Evolutionary conservation across 2,329 filamentous ascomycete genomes (phyloP).

Genomic region (Aspergillus puulaauensis): DNA sequence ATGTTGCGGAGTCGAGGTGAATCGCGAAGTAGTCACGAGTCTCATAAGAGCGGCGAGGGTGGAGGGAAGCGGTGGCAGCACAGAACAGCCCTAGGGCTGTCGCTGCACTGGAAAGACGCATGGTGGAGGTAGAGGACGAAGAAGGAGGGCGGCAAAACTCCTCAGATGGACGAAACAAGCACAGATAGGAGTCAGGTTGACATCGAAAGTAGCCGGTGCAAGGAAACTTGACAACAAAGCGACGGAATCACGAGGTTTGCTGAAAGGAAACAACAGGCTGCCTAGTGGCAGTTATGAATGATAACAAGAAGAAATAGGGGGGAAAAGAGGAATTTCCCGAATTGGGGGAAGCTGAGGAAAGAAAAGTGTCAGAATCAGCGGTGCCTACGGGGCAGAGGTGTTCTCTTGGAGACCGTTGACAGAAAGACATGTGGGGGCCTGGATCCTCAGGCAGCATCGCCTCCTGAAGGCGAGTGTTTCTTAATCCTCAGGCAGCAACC

Average conservation of each 20-base stretch:
- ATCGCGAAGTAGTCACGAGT: conserved; percentile 91
- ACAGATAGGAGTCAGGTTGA: conserved; percentile 14
- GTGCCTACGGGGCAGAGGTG: not conserved
- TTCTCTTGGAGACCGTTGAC: not conserved
- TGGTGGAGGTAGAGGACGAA: conserved; percentile 7
- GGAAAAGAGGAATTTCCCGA: not conserved
- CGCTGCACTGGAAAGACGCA: conserved; percentile 25
- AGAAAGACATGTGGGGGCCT: not conserved
- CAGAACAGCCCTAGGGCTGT: conserved; percentile 37
- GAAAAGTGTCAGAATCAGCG: not conserved
- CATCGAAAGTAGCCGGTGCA: conserved; percentile 11
- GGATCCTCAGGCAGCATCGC: conserved; percentile 5
- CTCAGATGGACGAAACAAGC: conserved; percentile 18
- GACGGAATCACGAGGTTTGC: not conserved
- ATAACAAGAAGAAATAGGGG: conserved; percentile 1
- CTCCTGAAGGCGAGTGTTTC: not conserved
- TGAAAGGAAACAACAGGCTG: not conserved
- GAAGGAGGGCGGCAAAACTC: not conserved
- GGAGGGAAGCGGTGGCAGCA: conserved; percentile 49
- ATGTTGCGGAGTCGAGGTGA: conserved; percentile 67
- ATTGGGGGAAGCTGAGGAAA: not conserved
- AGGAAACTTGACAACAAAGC: not conserved
- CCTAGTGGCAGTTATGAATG: conserved; percentile 2
- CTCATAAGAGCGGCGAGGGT: conserved; percentile 67
- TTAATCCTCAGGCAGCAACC: not conserved